Evolutionary conservation across 306 rosid genomes (phyloP).

Genomic region (Begonia peltatifolia): DNA sequence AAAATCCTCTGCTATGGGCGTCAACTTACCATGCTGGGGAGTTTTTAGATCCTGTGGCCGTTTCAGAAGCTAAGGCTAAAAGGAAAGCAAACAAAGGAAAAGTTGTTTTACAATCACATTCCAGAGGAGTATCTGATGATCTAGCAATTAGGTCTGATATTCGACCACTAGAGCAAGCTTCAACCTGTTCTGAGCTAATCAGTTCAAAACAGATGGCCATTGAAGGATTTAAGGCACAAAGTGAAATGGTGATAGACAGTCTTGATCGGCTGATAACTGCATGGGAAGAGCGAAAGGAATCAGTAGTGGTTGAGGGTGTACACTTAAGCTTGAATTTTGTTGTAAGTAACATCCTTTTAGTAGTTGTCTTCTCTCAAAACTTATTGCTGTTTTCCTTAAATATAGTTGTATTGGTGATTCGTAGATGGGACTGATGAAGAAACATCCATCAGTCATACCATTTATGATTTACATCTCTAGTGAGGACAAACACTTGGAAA

Average conservation of each 20-base stretch:
- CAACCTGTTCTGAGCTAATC: conserved; percentile 32
- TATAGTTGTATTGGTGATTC: not conserved
- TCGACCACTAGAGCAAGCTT: conserved; percentile 17
- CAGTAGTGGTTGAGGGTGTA: conserved; percentile 96
- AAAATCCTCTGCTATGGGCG: conserved; percentile 90
- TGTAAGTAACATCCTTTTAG: conserved; percentile 23
- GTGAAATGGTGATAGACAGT: conserved; percentile 99
- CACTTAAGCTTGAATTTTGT: conserved; percentile 95
- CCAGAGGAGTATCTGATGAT: conserved; percentile 27
- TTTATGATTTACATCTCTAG: conserved; percentile 86
- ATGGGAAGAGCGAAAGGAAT: conserved; percentile 94
- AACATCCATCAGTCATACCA: conserved; percentile 88
- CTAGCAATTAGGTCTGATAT: conserved; percentile 23
- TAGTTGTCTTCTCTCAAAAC: not conserved
- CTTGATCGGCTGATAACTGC: conserved; percentile 92
- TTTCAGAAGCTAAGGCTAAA: conserved; percentile 71
- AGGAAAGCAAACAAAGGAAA: conserved; percentile 61
- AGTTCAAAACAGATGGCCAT: conserved; percentile 86
- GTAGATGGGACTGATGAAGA: conserved; percentile 99
- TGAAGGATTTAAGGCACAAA: conserved; percentile 93
- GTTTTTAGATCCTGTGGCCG: conserved; percentile 82
- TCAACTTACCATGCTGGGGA: conserved; percentile 99
- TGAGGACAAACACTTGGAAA: conserved; percentile 91
- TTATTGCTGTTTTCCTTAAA: conserved; percentile 1
- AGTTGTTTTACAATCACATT: conserved; percentile 32